phyloP scores from a whole-genome alignment of 257 asterid species.

The Leptodermis oblonga region DNA sequence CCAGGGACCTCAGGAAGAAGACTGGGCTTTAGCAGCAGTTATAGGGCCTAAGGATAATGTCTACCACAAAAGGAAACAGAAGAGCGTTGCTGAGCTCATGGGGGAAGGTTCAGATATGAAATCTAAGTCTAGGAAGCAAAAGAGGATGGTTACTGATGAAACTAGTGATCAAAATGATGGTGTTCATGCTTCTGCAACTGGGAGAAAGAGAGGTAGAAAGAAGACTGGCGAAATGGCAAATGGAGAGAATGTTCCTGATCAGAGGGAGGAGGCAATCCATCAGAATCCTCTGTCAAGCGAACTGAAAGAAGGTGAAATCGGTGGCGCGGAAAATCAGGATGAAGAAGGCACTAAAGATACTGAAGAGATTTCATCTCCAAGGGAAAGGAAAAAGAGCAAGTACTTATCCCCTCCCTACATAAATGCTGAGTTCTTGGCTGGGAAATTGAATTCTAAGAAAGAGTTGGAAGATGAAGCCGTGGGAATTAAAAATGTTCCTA shows the following conservation, averaged over 20 bases:
- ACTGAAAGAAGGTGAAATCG: constrained; percentile 16
- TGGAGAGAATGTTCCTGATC: constrained; percentile 13
- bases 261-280: constrained; percentile 10
- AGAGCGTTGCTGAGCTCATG: constrained; percentile 67
- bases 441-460: constrained; percentile 27
- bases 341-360: constrained; percentile 26
- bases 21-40: constrained; percentile 19
- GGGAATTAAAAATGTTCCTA: constrained; percentile 24
- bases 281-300: constrained; percentile 19
- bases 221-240: constrained; percentile 20
- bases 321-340: constrained; percentile 19
- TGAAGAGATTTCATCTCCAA: constrained; percentile 35
- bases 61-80: constrained; percentile 48
- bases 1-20: constrained; percentile 42
- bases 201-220: constrained; percentile 26
- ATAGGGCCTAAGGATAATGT: constrained; percentile 28
- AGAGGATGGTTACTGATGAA: constrained; percentile 24
- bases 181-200: constrained; percentile 15
- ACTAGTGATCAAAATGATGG: constrained; percentile 18
- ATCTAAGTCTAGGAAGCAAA: constrained; percentile 25
- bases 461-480: constrained; percentile 24
- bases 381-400: constrained; percentile 87
- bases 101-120: constrained; percentile 18
- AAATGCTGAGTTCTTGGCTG: constrained; percentile 21
- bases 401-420: constrained; percentile 74